Conservation (phyloP, 495 filamentous ascomycete genomes). For the Penicillium verhagenii region DNA sequence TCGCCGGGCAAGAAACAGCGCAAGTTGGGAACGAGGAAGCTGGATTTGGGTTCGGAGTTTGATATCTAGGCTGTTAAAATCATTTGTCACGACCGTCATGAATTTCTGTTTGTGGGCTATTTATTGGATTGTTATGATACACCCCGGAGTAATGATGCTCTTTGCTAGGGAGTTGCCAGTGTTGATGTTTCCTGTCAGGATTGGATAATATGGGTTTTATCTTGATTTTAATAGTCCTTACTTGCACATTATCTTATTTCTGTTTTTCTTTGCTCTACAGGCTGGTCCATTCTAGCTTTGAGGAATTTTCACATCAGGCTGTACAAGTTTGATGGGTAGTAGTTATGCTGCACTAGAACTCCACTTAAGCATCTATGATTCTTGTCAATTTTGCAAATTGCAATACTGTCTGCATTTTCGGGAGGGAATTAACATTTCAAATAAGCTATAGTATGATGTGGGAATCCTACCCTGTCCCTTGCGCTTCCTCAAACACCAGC, state of each 20-base stretch:
- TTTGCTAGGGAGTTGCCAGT: conserved; percentile 20
- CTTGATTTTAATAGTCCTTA: not conserved
- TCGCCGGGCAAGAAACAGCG: conserved; percentile 46
- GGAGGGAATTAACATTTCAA: not conserved
- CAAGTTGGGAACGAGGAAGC: conserved; percentile 56
- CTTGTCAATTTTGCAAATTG: no score
- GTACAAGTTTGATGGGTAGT: no score
- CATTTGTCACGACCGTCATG: conserved; percentile 20
- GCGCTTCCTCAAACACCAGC: not conserved
- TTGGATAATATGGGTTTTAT: not conserved
- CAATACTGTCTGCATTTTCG: no score
- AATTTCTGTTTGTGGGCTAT: conserved; percentile 9
- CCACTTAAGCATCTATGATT: no score
- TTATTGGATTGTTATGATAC: conserved; percentile 16
- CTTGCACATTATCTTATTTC: no score
- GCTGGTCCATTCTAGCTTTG: no score
- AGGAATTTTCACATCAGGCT: no score
- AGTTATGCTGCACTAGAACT: no score
- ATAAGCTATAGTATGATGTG: not conserved
- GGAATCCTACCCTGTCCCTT: not conserved
- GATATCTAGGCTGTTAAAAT: conserved; percentile 31
- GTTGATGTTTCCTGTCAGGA: conserved; percentile 3
- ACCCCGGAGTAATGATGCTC: conserved; percentile 13
- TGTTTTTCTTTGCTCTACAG: no score
- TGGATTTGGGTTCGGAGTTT: conserved; percentile 56